These are phyloP conservation scores for Deakozyma indianensis DNA, from an alignment of 805 yeast genomes.

Conservation along the genomic window DNA sequence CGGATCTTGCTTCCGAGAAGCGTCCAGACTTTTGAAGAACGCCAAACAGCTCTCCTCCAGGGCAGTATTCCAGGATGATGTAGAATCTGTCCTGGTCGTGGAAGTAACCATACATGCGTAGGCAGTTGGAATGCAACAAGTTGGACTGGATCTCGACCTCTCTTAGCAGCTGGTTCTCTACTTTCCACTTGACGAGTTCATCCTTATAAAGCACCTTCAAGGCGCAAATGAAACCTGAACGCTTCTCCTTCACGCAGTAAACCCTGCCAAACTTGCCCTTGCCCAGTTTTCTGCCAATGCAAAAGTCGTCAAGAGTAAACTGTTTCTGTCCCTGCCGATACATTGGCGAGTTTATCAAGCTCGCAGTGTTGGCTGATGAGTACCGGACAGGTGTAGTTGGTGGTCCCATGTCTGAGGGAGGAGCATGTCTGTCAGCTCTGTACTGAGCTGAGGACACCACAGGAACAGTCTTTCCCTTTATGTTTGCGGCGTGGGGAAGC, in stretches of 20 bases:
- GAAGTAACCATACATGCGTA: constrained; percentile 76
- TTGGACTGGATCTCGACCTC: constrained; percentile 85
- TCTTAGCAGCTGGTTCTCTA: constrained; percentile 74
- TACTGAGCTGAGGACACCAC: not conserved
- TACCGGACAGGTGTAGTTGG: not conserved
- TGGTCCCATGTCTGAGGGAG: not conserved
- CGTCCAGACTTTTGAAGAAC: constrained; percentile 50
- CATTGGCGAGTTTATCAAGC: not conserved
- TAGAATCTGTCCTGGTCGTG: constrained; percentile 71
- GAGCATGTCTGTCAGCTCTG: not conserved
- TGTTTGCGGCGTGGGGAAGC: not conserved
- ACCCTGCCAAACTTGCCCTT: constrained; percentile 92
- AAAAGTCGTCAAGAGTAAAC: constrained; percentile 51
- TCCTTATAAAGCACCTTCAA: constrained; percentile 79
- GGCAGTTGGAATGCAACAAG: constrained; percentile 58
- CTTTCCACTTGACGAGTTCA: constrained; percentile 59
- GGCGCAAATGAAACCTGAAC: constrained; percentile 73
- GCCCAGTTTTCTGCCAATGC: constrained; percentile 75
- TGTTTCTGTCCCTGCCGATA: constrained; percentile 7
- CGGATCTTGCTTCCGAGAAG: constrained; percentile 60
- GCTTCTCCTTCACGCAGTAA: constrained; percentile 68
- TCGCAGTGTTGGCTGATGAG: not conserved
- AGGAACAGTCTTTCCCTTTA: not conserved
- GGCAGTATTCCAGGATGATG: constrained; percentile 69
- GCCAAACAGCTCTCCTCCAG: constrained; percentile 76